Conservation (phyloP, 331 rosid species). For the Malus hybrid region DNA sequence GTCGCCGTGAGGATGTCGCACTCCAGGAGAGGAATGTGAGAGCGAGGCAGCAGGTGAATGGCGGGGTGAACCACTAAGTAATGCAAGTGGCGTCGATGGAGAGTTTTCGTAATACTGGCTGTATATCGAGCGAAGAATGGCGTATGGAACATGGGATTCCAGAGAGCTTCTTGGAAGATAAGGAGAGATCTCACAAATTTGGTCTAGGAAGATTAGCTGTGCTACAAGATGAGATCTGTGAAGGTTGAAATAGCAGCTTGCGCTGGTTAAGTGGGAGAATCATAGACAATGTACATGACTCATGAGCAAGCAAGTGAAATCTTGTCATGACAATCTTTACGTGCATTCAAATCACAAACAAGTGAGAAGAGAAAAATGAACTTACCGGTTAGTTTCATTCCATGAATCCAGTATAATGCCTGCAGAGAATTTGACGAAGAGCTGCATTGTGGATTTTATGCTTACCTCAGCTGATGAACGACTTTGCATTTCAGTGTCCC, state of each 20-base stretch:
- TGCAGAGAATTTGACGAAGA: constrained; percentile 80
- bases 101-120: constrained; percentile 79
- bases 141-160: constrained; percentile 74
- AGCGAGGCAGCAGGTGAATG: constrained; percentile 70
- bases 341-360: too few species aligned
- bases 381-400: constrained; percentile 70
- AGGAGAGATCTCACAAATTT: constrained; percentile 84
- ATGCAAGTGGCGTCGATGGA: constrained; percentile 56
- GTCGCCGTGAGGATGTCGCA: constrained; percentile 64
- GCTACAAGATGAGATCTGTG: constrained; percentile 85
- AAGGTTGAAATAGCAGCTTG: constrained; percentile 7
- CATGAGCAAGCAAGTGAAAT: not conserved
- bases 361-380: not conserved
- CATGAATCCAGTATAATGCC: constrained; percentile 79
- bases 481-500: constrained; percentile 55
- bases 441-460: constrained; percentile 84
- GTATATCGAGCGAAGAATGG: constrained; percentile 86
- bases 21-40: constrained; percentile 63
- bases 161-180: constrained; percentile 86
- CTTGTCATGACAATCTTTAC: too few species aligned
- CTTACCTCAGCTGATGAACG: constrained; percentile 69
- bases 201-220: constrained; percentile 93
- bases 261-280: not conserved
- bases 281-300: not conserved
- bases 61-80: constrained; percentile 67